phyloP scores from a whole-genome alignment of 2,329 filamentous ascomycete genomes.

The Fusarium sp. region DNA sequence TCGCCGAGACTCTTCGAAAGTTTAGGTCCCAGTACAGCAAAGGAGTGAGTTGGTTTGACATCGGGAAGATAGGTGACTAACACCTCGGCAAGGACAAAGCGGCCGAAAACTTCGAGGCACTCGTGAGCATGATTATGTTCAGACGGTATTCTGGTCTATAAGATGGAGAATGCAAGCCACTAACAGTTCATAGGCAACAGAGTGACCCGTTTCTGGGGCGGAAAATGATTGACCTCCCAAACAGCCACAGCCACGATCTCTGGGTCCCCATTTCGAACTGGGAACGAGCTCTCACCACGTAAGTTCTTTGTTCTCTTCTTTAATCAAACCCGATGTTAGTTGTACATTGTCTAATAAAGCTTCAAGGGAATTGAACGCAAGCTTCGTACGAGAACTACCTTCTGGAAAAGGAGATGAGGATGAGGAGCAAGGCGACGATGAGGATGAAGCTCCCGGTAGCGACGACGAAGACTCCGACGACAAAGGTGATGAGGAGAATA shows the following conservation, averaged over 20 bases:
- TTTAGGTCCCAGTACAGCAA: conserved; percentile 41
- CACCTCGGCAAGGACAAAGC: conserved; percentile 16
- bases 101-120: conserved; percentile 35
- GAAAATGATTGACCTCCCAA: conserved; percentile 47
- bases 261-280: conserved; percentile 45
- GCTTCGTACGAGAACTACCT: neutral
- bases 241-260: conserved; percentile 29
- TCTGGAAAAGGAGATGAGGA: neutral
- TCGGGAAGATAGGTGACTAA: neutral
- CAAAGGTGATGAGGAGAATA: too few species aligned
- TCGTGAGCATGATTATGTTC: conserved; percentile 47
- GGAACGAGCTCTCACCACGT: conserved; percentile 49
- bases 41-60: conserved; percentile 18
- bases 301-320: neutral
- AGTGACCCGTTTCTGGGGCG: conserved; percentile 49
- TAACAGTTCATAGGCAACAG: conserved; percentile 39
- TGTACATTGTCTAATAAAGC: neutral
- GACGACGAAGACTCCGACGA: neutral
- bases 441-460: neutral
- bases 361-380: neutral
- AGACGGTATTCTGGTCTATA: too few species aligned
- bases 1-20: neutral
- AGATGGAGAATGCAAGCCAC: too few species aligned
- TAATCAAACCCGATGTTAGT: neutral
- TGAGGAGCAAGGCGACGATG: neutral